Percentiles rank a stretch among this genome's conserved stretches.
Conservation (phyloP, 148 eudicot genomes). For the Vaccinium macrocarpon region DNA sequence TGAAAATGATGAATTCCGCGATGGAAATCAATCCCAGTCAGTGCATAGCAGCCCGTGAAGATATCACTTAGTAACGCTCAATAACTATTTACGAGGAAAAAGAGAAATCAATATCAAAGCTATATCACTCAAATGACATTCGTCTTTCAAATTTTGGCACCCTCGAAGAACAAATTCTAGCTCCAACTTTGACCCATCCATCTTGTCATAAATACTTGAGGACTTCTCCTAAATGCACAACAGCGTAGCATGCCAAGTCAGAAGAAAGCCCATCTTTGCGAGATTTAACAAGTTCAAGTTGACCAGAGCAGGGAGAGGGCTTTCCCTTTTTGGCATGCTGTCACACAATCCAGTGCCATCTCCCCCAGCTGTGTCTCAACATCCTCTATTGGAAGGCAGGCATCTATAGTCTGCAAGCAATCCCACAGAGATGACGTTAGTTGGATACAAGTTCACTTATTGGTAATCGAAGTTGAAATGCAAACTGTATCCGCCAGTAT, state of each 20-base stretch:
- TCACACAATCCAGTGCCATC: constrained; percentile 46
- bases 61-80: background rate
- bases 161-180: background rate
- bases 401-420: constrained; percentile 59
- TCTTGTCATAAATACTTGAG: background rate
- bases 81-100: background rate
- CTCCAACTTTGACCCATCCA: background rate
- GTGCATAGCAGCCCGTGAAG: background rate
- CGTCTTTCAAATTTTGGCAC: background rate
- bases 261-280: background rate
- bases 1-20: background rate
- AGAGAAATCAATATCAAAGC: background rate
- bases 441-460: background rate
- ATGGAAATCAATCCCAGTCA: background rate
- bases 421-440: background rate
- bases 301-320: constrained; percentile 23
- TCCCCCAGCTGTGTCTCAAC: constrained; percentile 64
- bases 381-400: constrained; percentile 69
- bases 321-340: constrained; percentile 24
- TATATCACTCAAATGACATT: background rate
- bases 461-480: background rate
- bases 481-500: background rate
- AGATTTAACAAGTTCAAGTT: background rate
- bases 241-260: background rate
- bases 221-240: background rate